Conservation (phyloP, 140 eudicot species). For the Erigeron philadelphicus region DNA sequence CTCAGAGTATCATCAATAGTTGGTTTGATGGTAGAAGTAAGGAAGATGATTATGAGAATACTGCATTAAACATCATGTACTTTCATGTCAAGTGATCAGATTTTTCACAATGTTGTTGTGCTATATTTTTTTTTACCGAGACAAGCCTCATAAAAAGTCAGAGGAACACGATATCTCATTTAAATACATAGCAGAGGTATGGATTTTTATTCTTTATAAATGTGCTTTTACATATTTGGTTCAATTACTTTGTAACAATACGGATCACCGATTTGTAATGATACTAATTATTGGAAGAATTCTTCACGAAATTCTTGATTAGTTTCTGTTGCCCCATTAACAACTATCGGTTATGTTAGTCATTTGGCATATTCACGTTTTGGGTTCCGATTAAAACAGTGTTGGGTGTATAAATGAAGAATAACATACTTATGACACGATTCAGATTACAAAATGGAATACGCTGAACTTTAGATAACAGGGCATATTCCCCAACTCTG, state of each 20-base stretch:
- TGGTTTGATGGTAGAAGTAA: constrained; percentile 47
- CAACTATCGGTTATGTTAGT: neutral
- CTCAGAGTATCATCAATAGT: constrained; percentile 33
- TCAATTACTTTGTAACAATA: neutral
- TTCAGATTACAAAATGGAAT: too few relatives aligned
- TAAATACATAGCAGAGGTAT: neutral
- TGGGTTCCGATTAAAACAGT: too few relatives aligned
- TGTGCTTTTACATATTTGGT: neutral
- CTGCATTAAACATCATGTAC: constrained; percentile 72
- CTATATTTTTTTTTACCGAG: neutral
- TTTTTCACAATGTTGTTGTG: constrained; percentile 11
- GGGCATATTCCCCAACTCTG: too few relatives aligned
- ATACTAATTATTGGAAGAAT: constrained; percentile 6
- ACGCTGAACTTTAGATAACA: too few relatives aligned
- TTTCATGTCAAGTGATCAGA: constrained; percentile 33
- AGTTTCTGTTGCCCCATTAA: neutral
- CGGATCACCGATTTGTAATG: neutral
- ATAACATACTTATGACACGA: too few relatives aligned
- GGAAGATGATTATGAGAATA: constrained; percentile 37
- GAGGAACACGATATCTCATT: neutral
- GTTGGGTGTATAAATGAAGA: too few relatives aligned
- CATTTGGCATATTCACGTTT: neutral
- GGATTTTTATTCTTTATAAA: constrained; percentile 1
- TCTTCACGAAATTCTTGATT: neutral
- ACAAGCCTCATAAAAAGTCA: neutral